Percentiles rank a stretch among this genome's conserved stretches.
phyloP scores from a whole-genome alignment of 2,329 filamentous ascomycete species.

The Teratosphaeria nubilosa region DNA sequence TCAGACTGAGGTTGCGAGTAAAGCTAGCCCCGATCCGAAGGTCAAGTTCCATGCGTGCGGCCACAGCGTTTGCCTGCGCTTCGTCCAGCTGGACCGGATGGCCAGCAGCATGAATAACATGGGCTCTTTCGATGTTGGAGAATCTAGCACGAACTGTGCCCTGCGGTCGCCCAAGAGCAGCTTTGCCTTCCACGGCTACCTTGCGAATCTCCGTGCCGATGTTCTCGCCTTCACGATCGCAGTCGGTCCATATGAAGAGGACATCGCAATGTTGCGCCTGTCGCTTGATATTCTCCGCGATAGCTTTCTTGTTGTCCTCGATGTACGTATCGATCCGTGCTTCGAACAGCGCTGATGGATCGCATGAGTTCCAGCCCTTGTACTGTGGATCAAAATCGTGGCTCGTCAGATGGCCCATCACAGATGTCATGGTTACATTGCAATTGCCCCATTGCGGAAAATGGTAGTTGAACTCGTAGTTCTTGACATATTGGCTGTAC shows the following conservation, averaged over 20 bases:
- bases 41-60: constrained; percentile 83
- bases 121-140: constrained; percentile 92
- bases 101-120: constrained; percentile 74
- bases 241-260: constrained; percentile 97
- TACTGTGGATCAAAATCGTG: constrained; percentile 66
- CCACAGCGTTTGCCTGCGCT: constrained; percentile 75
- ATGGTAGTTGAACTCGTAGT: constrained; percentile 84
- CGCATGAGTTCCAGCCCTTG: constrained; percentile 71
- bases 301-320: constrained; percentile 61
- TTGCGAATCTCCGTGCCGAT: constrained; percentile 86
- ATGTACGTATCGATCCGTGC: constrained; percentile 63
- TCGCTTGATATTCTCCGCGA: constrained; percentile 74
- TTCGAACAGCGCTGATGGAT: constrained; percentile 69
- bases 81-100: constrained; percentile 72
- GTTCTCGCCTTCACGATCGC: constrained; percentile 92
- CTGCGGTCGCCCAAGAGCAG: constrained; percentile 41
- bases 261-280: constrained; percentile 64
- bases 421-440: constrained; percentile 85
- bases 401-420: constrained; percentile 77
- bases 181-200: constrained; percentile 66
- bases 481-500: constrained; percentile 73
- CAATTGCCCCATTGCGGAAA: constrained; percentile 76
- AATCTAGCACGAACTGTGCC: constrained; percentile 80
- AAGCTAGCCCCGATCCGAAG: constrained; percentile 87
- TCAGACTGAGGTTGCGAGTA: constrained; percentile 75